Percentiles rank a stretch among this genome's conserved stretches.
Evolutionary conservation across 352 stramenopile species (phyloP).

Genomic region (Albugo candida): DNA sequence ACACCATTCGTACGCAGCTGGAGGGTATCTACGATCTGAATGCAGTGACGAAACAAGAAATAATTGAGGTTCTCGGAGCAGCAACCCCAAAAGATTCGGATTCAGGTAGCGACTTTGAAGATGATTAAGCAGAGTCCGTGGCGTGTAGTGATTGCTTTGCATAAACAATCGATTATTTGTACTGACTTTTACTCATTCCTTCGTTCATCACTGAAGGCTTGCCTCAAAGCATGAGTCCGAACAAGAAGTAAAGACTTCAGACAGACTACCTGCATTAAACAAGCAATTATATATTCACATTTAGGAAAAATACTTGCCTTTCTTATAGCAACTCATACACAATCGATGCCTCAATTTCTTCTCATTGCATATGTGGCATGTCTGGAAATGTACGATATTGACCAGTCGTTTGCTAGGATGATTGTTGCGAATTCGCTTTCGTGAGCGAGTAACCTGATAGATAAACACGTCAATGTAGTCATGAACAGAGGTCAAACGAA

Average conservation of each 20-base stretch:
- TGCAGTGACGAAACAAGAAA: slow-evolving; percentile 47
- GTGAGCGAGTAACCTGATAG: slow-evolving; percentile 55
- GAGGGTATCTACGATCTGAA: slow-evolving; percentile 69
- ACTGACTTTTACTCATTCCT: too few species aligned
- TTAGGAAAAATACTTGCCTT: slow-evolving; percentile 72
- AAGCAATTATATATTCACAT: too few species aligned
- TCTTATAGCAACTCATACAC: slow-evolving; percentile 85
- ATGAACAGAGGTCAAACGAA: too few species aligned
- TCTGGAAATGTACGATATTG: slow-evolving; percentile 82
- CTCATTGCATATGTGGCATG: slow-evolving; percentile 57
- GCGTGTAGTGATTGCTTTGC: too few species aligned
- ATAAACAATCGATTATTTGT: too few species aligned
- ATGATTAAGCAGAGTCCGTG: slow-evolving; percentile 17
- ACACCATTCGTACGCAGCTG: slow-evolving; percentile 46
- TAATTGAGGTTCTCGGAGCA: slow-evolving; percentile 43
- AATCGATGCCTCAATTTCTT: slow-evolving; percentile 79
- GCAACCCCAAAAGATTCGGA: slow-evolving; percentile 37
- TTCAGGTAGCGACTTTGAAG: slow-evolving; percentile 74
- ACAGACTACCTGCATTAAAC: too few species aligned
- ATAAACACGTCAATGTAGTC: too few species aligned
- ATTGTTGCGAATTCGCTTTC: slow-evolving; percentile 81
- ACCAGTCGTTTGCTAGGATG: slow-evolving; percentile 70
- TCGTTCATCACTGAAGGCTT: too few species aligned
- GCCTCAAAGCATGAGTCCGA: too few species aligned
- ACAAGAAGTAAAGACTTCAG: too few species aligned